phyloP scores from a whole-genome alignment of 371 early-diverging fungal species.

The Dichotomocladium elegans region DNA sequence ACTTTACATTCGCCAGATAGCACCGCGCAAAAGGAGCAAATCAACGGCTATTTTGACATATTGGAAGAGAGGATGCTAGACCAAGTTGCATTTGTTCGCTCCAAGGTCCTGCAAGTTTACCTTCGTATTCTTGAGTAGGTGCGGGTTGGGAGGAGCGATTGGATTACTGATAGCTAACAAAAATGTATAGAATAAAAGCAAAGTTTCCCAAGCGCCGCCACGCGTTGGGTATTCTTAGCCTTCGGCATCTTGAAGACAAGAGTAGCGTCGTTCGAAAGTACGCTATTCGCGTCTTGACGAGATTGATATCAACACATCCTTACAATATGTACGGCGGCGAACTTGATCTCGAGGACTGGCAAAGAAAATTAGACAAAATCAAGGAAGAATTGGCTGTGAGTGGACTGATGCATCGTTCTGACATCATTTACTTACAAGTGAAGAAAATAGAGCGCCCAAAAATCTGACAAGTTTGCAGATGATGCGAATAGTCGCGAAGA shows the following conservation, averaged over 20 bases:
- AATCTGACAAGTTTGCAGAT: slow-evolving; percentile 2
- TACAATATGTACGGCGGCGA: slow-evolving; percentile 86
- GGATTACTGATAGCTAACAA: background rate
- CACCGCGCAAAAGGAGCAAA: slow-evolving; percentile 56
- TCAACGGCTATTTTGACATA: slow-evolving; percentile 78
- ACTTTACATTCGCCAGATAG: slow-evolving; percentile 56
- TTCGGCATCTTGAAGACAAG: slow-evolving; percentile 88
- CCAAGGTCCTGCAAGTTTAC: slow-evolving; percentile 85
- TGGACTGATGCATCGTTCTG: background rate
- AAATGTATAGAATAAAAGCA: slow-evolving; percentile 16
- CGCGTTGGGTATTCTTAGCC: slow-evolving; percentile 60
- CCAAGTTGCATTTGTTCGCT: slow-evolving; percentile 73
- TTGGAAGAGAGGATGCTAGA: slow-evolving; percentile 91
- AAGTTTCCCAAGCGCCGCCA: slow-evolving; percentile 86
- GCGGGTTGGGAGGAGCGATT: no score
- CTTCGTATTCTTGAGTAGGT: slow-evolving; percentile 76
- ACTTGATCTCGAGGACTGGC: slow-evolving; percentile 65
- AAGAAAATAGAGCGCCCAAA: background rate
- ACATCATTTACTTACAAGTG: no score
- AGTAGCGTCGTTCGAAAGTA: slow-evolving; percentile 84
- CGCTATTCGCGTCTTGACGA: slow-evolving; percentile 78
- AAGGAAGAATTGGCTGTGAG: slow-evolving; percentile 60
- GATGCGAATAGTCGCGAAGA: background rate
- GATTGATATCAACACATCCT: slow-evolving; percentile 83
- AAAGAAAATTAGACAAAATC: slow-evolving; percentile 55